These are phyloP conservation scores for Ampelomyces quisqualis DNA, from an alignment of 2,329 filamentous ascomycete species.

Conservation along the genomic window DNA sequence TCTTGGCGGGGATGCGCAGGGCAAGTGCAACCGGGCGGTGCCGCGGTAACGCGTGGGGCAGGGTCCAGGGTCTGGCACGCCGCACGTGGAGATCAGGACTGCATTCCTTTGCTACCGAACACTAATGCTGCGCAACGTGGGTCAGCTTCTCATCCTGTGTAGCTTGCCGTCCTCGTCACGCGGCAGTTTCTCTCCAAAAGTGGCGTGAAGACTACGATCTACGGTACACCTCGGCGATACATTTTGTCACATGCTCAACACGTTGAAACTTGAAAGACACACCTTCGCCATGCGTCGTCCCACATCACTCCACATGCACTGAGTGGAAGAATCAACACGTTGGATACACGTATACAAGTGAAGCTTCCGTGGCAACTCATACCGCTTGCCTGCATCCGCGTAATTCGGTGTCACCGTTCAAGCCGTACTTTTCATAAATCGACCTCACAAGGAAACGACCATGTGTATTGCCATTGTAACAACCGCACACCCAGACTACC, in stretches of 20 bases:
- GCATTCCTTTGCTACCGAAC: too few relatives aligned
- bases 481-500: constrained; percentile 52
- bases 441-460: neutral
- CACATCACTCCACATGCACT: constrained; percentile 32
- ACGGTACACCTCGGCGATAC: neutral
- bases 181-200: neutral
- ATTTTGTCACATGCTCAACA: constrained; percentile 11
- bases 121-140: too few relatives aligned
- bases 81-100: constrained; percentile 17
- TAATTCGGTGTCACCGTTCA: constrained; percentile 9
- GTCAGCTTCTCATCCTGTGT: neutral
- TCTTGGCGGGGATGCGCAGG: constrained; percentile 14
- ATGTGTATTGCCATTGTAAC: constrained; percentile 55
- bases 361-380: constrained; percentile 17
- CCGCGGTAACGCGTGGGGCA: constrained; percentile 14
- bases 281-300: constrained; percentile 24
- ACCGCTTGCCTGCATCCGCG: constrained; percentile 23
- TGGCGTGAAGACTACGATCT: constrained; percentile 2
- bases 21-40: constrained; percentile 14
- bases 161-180: neutral
- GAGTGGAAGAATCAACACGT: constrained; percentile 12
- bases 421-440: constrained; percentile 4
- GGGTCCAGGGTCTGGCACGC: constrained; percentile 12
- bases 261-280: constrained; percentile 6
- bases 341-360: constrained; percentile 37